Conservation (phyloP, 495 filamentous ascomycete genomes). For the Poronia punctata region DNA sequence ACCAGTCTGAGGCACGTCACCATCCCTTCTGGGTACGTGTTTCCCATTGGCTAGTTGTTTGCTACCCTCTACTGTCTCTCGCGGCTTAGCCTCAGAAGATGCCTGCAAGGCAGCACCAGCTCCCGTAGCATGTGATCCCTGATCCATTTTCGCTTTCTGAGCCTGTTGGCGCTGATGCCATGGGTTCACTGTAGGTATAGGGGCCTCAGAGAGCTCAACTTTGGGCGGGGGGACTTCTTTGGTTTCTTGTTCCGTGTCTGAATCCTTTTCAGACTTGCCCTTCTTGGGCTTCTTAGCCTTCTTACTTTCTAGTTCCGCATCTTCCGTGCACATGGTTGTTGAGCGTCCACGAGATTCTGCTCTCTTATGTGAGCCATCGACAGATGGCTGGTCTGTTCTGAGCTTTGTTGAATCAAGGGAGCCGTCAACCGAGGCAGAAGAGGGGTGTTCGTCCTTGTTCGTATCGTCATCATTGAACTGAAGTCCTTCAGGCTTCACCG, state of each 20-base stretch:
- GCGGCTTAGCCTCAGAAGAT: background rate
- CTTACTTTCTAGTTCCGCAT: conserved; percentile 34
- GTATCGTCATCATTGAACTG: conserved; percentile 13
- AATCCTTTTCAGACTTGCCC: conserved; percentile 39
- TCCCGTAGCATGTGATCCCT: background rate
- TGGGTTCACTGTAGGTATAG: conserved; percentile 72
- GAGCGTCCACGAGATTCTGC: conserved; percentile 20
- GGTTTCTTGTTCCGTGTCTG: conserved; percentile 31
- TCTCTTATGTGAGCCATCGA: conserved; percentile 14
- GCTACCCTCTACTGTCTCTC: conserved; percentile 14
- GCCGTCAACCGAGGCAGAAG: conserved; percentile 2
- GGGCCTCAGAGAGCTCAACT: conserved; percentile 70
- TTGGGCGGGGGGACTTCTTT: conserved; percentile 45
- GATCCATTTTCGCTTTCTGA: conserved; percentile 51
- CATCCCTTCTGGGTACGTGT: conserved; percentile 46
- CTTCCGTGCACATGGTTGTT: conserved; percentile 28
- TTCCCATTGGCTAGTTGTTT: conserved; percentile 16
- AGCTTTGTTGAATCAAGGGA: conserved; percentile 14
- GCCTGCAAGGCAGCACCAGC: background rate
- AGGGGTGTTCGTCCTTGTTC: conserved; percentile 14
- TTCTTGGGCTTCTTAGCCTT: conserved; percentile 45
- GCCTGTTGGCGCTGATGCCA: conserved; percentile 75
- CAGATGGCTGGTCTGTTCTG: conserved; percentile 18
- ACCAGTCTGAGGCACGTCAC: conserved; percentile 42
- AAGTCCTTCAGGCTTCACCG: conserved; percentile 21